These are phyloP conservation scores for Neurospora sp. DNA, from an alignment of 2,329 filamentous ascomycete species.

Conservation along the genomic window DNA sequence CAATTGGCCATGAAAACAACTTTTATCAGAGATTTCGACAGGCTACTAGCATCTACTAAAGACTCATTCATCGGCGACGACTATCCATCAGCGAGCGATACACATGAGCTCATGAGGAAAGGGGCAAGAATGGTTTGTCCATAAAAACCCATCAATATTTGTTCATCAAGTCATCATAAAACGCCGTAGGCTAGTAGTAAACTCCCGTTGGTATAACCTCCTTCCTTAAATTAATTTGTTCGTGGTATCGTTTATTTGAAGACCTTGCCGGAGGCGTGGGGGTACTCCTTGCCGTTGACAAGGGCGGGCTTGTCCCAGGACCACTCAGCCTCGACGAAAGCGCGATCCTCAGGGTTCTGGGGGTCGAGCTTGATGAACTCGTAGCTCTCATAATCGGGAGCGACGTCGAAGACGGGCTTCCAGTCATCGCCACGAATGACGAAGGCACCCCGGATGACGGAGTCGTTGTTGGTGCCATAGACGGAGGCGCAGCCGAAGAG, in stretches of 20 bases:
- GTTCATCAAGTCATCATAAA: conserved; percentile 18
- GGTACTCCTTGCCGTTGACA: conserved; percentile 78
- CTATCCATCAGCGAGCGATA: conserved; percentile 11
- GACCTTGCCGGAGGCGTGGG: conserved; percentile 88
- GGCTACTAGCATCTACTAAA: not conserved
- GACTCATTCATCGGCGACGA: conserved; percentile 12
- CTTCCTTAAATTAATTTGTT: conserved; percentile 1
- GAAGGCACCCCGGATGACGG: conserved; percentile 86
- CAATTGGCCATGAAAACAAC: not conserved
- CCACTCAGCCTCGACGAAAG: conserved; percentile 82
- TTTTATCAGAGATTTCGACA: not conserved
- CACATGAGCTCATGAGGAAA: conserved; percentile 15
- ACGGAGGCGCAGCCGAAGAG: conserved; percentile 86
- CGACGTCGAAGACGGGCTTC: conserved; percentile 84
- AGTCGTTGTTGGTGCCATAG: conserved; percentile 81
- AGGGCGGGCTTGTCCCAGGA: conserved; percentile 78
- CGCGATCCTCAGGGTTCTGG: conserved; percentile 71
- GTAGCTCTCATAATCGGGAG: conserved; percentile 96
- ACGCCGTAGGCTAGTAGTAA: conserved; percentile 17
- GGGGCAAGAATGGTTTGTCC: conserved; percentile 11
- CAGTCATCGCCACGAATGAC: conserved; percentile 86
- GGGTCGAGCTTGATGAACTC: conserved; percentile 92
- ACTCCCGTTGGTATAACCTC: conserved; percentile 7
- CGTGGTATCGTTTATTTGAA: conserved; percentile 70
- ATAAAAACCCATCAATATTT: conserved; percentile 14